A percentile compares a stretch with the other conserved stretches of the same genome.
phyloP scores from a whole-genome alignment of 2,329 filamentous ascomycete species.

The Penicillium digitatum region DNA sequence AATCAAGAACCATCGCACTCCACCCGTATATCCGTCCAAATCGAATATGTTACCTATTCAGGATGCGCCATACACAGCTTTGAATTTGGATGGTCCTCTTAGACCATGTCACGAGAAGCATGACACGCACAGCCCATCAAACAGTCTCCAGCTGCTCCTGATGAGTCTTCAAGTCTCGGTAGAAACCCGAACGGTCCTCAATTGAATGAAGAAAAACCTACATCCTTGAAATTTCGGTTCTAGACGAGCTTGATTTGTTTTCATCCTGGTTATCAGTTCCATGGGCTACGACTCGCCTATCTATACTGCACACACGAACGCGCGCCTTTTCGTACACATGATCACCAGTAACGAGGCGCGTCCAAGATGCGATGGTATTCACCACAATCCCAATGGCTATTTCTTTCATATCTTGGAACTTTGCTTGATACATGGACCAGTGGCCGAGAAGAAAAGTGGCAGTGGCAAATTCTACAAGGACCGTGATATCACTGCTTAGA shows the following conservation, averaged over 20 bases:
- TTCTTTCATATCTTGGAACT: too few species aligned
- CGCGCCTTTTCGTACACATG: background rate
- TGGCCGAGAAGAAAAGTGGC: background rate
- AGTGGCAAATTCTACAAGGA: too few species aligned
- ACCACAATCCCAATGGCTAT: too few species aligned
- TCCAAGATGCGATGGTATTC: too few species aligned
- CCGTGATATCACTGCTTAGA: background rate
- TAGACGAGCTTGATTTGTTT: background rate
- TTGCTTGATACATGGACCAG: too few species aligned
- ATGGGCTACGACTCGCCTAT: background rate
- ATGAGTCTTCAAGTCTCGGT: background rate
- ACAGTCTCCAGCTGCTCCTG: background rate
- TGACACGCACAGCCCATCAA: background rate
- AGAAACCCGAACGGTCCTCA: background rate
- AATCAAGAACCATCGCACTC: background rate
- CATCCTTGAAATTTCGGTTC: background rate
- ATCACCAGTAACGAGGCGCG: background rate
- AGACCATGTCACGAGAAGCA: background rate
- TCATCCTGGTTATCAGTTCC: background rate
- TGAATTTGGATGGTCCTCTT: rapidly evolving
- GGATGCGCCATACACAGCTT: background rate
- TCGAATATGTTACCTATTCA: background rate
- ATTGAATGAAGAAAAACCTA: background rate
- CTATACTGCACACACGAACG: background rate
- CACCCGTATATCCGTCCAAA: background rate